Evolutionary conservation across 2,329 filamentous ascomycete species (phyloP).

Genomic region (Davidsoniella australis): DNA sequence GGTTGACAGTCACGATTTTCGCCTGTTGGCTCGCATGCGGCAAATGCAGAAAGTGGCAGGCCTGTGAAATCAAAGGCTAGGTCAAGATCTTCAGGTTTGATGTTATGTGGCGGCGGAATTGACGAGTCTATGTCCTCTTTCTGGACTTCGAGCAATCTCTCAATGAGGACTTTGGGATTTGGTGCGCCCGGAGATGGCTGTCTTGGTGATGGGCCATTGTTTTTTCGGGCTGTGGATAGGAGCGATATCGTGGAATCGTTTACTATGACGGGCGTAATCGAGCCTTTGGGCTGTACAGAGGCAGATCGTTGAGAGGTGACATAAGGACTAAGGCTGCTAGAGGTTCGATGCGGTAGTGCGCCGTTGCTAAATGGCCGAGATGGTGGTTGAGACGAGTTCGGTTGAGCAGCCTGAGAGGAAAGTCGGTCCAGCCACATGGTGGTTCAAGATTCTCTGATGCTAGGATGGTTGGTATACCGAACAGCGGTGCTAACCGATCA

Average conservation of each 20-base stretch:
- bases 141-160: slow-evolving; percentile 6
- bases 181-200: slow-evolving; percentile 17
- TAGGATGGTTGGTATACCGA: neutral
- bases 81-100: slow-evolving; percentile 35
- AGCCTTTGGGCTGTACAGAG: slow-evolving; percentile 26
- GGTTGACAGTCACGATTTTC: neutral
- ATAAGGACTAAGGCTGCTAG: slow-evolving; percentile 46
- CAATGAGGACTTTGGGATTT: slow-evolving; percentile 7
- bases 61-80: slow-evolving; percentile 63
- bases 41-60: slow-evolving; percentile 59
- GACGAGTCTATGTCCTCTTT: slow-evolving; percentile 1
- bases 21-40: slow-evolving; percentile 19
- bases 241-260: slow-evolving; percentile 66
- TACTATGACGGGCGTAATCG: slow-evolving; percentile 61
- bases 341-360: slow-evolving; percentile 49
- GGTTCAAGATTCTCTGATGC: slow-evolving; percentile 3
- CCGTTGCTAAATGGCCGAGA: slow-evolving; percentile 32
- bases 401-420: slow-evolving; percentile 42
- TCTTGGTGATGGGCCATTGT: slow-evolving; percentile 52
- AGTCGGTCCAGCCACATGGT: slow-evolving; percentile 86
- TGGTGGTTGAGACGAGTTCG: slow-evolving; percentile 33
- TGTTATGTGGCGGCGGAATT: slow-evolving; percentile 36
- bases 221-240: slow-evolving; percentile 42
- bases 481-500: neutral
- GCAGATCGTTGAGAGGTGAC: slow-evolving; percentile 51